These are phyloP conservation scores for Claviceps digitariae DNA, from an alignment of 2,329 filamentous ascomycete genomes.

Conservation along the genomic window DNA sequence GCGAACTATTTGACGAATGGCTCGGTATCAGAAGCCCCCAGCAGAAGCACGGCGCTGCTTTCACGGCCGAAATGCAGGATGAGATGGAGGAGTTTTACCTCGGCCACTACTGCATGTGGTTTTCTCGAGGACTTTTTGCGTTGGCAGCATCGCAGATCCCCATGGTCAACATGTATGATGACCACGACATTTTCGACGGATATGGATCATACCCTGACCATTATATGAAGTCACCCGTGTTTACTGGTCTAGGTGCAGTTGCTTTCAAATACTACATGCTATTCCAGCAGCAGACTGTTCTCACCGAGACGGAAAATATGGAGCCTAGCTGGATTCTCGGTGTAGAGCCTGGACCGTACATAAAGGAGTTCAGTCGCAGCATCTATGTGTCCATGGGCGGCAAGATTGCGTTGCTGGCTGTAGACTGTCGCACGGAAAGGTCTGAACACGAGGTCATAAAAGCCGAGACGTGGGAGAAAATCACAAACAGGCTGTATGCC, in stretches of 20 bases:
- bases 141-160: slow-evolving; percentile 89
- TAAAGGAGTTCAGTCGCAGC: slow-evolving; percentile 72
- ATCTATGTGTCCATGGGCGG: slow-evolving; percentile 74
- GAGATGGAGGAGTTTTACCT: slow-evolving; percentile 85
- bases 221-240: slow-evolving; percentile 83
- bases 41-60: slow-evolving; percentile 65
- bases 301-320: slow-evolving; percentile 63
- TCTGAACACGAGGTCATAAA: slow-evolving; percentile 69
- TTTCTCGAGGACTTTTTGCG: slow-evolving; percentile 88
- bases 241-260: slow-evolving; percentile 76
- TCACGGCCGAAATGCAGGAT: slow-evolving; percentile 69
- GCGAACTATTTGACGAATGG: slow-evolving; percentile 71
- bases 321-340: slow-evolving; percentile 92
- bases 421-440: slow-evolving; percentile 86
- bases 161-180: slow-evolving; percentile 97
- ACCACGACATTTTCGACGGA: slow-evolving; percentile 84
- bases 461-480: slow-evolving; percentile 68
- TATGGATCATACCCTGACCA: slow-evolving; percentile 86
- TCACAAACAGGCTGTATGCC: slow-evolving; percentile 73
- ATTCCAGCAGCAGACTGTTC: slow-evolving; percentile 88
- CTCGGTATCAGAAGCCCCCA: slow-evolving; percentile 64
- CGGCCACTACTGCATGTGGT: slow-evolving; percentile 84
- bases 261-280: slow-evolving; percentile 99
- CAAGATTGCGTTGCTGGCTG: slow-evolving; percentile 66
- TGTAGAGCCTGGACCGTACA: slow-evolving; percentile 70